These are phyloP conservation scores for Populus nigra DNA, from an alignment of 345 rosid genomes.

Conservation along the genomic window DNA sequence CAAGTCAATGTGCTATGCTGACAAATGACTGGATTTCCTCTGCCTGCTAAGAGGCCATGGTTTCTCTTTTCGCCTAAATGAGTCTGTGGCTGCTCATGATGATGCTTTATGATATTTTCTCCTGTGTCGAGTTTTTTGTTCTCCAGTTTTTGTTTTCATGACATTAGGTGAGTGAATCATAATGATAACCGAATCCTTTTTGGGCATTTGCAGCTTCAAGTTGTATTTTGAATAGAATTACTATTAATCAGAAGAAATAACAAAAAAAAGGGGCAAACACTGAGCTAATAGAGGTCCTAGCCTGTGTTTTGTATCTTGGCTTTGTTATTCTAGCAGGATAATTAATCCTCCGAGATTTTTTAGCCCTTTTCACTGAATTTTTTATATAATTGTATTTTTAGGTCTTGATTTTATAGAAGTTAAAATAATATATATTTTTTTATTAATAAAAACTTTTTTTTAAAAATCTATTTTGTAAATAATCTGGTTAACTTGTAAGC, in stretches of 20 bases:
- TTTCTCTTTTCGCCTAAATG: not conserved
- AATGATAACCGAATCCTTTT: not conserved
- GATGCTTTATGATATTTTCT: not conserved
- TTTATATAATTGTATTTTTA: too few relatives aligned
- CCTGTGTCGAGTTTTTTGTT: not conserved
- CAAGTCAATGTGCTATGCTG: not conserved
- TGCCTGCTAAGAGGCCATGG: not conserved
- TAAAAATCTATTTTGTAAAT: too few relatives aligned
- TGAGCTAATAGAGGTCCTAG: not conserved
- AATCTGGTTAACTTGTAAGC: too few relatives aligned
- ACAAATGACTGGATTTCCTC: not conserved
- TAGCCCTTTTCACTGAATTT: too few relatives aligned
- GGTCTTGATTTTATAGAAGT: too few relatives aligned
- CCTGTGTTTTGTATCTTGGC: not conserved
- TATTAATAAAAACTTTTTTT: too few relatives aligned
- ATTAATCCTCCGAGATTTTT: too few relatives aligned
- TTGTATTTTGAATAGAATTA: not conserved
- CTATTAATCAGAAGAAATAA: not conserved
- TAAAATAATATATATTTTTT: too few relatives aligned
- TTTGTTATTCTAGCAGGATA: not conserved
- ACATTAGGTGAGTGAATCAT: not conserved
- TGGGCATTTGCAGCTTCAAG: not conserved
- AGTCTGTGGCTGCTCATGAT: conserved; percentile 3
- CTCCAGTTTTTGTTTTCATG: conserved; percentile 6
- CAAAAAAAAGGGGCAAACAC: not conserved